These are phyloP conservation scores for Lepidium africanum DNA, from an alignment of 345 rosid species.

Conservation along the genomic window DNA sequence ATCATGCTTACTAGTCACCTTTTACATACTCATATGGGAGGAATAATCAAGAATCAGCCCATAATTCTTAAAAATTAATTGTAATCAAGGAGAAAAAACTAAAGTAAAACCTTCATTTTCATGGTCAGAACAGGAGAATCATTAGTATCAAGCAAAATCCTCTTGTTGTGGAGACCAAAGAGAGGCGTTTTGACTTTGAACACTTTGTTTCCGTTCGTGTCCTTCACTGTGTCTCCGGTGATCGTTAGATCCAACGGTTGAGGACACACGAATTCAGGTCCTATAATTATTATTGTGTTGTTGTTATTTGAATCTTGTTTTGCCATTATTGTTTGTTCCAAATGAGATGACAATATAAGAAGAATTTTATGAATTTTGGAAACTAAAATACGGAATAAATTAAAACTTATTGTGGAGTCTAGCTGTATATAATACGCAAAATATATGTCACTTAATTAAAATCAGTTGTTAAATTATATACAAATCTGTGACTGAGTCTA, in stretches of 20 bases:
- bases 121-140: slow-evolving; percentile 34
- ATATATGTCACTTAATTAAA: neutral
- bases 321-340: slow-evolving; percentile 15
- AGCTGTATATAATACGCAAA: neutral
- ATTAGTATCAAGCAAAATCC: slow-evolving; percentile 24
- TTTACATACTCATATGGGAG: neutral
- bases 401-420: neutral
- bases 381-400: neutral
- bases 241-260: slow-evolving; percentile 27
- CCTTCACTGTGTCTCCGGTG: slow-evolving; percentile 31
- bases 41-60: slow-evolving; percentile 1
- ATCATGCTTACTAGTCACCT: slow-evolving; percentile 32
- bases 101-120: slow-evolving; percentile 28
- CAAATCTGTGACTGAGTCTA: neutral
- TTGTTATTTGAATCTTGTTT: neutral
- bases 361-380: neutral
- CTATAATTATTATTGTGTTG: slow-evolving; percentile 5
- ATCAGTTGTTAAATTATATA: neutral
- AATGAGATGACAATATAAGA: neutral
- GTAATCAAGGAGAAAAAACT: neutral
- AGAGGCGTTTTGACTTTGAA: slow-evolving; percentile 31
- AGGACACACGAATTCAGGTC: slow-evolving; percentile 27
- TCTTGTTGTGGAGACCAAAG: slow-evolving; percentile 28
- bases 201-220: slow-evolving; percentile 20
- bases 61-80: neutral